Percentiles rank a stretch among this genome's conserved stretches.
These are phyloP conservation scores for Chaetomium olivaceum DNA, from an alignment of 2,329 filamentous ascomycete genomes.

Conservation along the genomic window DNA sequence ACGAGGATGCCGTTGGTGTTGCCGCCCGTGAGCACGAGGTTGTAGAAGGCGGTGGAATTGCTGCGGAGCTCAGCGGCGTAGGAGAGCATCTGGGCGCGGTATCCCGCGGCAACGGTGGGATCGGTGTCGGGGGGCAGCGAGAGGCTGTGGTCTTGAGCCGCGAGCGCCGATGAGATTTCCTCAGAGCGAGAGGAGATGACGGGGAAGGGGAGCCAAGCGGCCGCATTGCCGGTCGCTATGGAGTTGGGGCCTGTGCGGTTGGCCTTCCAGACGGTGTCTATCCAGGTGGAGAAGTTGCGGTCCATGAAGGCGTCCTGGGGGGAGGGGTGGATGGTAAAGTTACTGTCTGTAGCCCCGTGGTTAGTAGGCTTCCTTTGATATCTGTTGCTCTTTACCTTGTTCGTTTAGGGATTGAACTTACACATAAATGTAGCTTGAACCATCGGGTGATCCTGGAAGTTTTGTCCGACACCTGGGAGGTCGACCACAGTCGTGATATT, in stretches of 20 bases:
- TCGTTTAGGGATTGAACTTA: too few relatives aligned
- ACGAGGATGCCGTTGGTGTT: constrained; percentile 38
- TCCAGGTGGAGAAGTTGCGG: constrained; percentile 38
- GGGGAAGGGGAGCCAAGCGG: constrained; percentile 39
- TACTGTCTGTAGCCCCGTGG: constrained; percentile 14
- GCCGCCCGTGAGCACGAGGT: constrained; percentile 34
- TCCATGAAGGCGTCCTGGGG: constrained; percentile 37
- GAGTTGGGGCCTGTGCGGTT: constrained; percentile 38
- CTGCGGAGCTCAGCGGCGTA: constrained; percentile 33
- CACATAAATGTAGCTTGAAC: constrained; percentile 28
- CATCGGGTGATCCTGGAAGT: constrained; percentile 43
- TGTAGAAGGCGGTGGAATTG: constrained; percentile 39
- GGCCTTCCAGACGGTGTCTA: constrained; percentile 20
- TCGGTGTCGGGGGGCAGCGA: constrained; percentile 40
- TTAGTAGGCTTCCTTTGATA: not conserved
- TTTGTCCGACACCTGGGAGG: constrained; percentile 60
- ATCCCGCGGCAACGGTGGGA: constrained; percentile 42
- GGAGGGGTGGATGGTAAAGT: constrained; percentile 36
- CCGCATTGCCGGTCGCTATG: constrained; percentile 36
- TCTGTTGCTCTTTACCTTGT: too few relatives aligned
- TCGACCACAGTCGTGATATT: constrained; percentile 55
- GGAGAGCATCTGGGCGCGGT: constrained; percentile 39
- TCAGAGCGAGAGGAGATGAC: constrained; percentile 35
- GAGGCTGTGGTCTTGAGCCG: constrained; percentile 37
- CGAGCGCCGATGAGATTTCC: constrained; percentile 34